Base-by-base conservation (phyloP, 2,329 filamentous ascomycete species). In the Penicillium corylophilum region DNA sequence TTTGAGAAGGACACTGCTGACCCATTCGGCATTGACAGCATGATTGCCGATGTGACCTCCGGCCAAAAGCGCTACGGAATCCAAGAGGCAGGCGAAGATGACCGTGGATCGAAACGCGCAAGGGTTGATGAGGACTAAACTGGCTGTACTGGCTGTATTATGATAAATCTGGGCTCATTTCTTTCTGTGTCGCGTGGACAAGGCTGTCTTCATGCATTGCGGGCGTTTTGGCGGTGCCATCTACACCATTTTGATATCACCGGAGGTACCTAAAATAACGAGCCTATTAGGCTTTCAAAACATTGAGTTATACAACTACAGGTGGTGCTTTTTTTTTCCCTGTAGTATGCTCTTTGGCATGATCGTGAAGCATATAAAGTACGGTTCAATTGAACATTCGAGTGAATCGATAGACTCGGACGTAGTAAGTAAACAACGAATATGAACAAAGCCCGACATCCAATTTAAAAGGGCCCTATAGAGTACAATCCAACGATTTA, bases 11-110 rank as follows among this genome's bases (percentile, higher is more conserved):
- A 96, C 47, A 82, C 71, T 36, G 79, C 82, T 16, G 93, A 97
- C 73, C 91, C 91, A 1, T 97, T 97, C 71, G 92, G 95, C 44
- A 94, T 97, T 61, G 91, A 95, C 68, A 89, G 89, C 65, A 95
- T 99, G 77, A 84, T 99, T 69, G 87, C 84, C 31, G 91, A 96
- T 71, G 91, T 80, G 23, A 79, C 78, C 80, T 50, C 80, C 59
- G 64, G 74, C 42, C 69, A 73, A 63, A 76, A 76, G 60, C 71
- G 73, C 50, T 75, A 75, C 53, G 72, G 73, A 20, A 74, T 75
- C 18, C 71, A 75, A 61, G 72, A 74, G 57, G 69, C 62, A 9
- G 70, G 72, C 28, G 57, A 55, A 36, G 67, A 66, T 5, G 64
- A 68, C 39, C 67, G 71, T 20, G 69, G 69, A 31, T 71, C 69